phyloP scores from a whole-genome alignment of 2,329 filamentous ascomycete species.

The Metarhizium guizhouense region DNA sequence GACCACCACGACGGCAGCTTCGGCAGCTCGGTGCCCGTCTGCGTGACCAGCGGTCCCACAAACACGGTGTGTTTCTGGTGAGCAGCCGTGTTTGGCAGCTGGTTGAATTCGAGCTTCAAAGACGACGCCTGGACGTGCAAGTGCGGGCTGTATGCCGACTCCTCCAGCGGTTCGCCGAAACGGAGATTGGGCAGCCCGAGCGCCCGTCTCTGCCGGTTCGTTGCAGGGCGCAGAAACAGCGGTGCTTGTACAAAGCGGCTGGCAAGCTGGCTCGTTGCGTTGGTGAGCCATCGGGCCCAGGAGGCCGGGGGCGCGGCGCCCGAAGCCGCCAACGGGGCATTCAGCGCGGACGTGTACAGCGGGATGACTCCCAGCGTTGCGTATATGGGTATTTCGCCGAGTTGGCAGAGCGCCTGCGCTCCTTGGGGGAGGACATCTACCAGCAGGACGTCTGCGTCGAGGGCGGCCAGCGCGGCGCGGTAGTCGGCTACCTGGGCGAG shows the following conservation, averaged over 20 bases:
- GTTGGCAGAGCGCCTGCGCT: conserved; percentile 24
- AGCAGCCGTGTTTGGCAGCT: conserved; percentile 13
- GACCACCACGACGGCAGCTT: conserved; percentile 25
- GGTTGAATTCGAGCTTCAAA: conserved; percentile 21
- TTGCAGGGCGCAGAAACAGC: conserved; percentile 15
- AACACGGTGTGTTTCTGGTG: conserved; percentile 15
- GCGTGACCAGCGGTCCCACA: conserved; percentile 26
- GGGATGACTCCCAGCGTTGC: conserved; percentile 31
- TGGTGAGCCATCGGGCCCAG: conserved; percentile 16
- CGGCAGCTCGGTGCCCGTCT: conserved; percentile 2
- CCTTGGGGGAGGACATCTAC: conserved; percentile 30
- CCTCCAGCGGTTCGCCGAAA: conserved; percentile 21
- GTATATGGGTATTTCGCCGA: conserved; percentile 25
- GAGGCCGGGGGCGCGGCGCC: conserved; percentile 21
- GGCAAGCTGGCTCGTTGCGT: conserved; percentile 17
- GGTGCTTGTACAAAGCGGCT: conserved; percentile 19
- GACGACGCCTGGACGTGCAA: conserved; percentile 30
- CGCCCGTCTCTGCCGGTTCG: conserved; percentile 21
- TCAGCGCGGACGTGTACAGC: conserved; percentile 22
- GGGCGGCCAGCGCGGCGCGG: conserved; percentile 19
- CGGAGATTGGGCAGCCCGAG: conserved; percentile 19
- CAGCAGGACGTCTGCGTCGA: conserved; percentile 22
- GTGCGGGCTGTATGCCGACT: conserved; percentile 26
- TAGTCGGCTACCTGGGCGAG: conserved; percentile 27
- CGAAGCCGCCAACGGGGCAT: conserved; percentile 21